A percentile compares a stretch with the other conserved stretches of the same genome.
These are phyloP conservation scores for Candida methanosorbosa DNA, from an alignment of 805 yeast genomes.

Conservation along the genomic window DNA sequence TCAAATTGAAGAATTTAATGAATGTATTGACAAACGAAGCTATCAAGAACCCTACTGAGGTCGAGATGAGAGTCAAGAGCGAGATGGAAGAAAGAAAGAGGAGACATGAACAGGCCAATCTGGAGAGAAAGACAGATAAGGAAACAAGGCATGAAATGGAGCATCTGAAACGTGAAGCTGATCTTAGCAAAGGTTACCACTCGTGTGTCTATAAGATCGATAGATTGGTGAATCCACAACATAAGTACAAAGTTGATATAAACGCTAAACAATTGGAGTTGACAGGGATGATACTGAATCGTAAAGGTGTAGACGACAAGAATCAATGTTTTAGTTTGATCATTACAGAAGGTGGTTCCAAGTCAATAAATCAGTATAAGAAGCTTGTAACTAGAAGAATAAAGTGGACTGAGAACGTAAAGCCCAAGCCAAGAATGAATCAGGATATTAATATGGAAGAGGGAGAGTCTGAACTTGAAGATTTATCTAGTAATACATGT, in stretches of 20 bases:
- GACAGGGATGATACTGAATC: slow-evolving; percentile 50
- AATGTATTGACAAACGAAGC: slow-evolving; percentile 79
- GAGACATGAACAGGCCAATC: slow-evolving; percentile 54
- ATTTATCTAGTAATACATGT: slow-evolving; percentile 37
- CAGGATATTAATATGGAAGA: slow-evolving; percentile 9
- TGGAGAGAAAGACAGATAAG: slow-evolving; percentile 48
- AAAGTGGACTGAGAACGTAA: slow-evolving; percentile 54
- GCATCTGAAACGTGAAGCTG: slow-evolving; percentile 34
- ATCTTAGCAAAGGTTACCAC: slow-evolving; percentile 39
- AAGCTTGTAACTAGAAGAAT: slow-evolving; percentile 54
- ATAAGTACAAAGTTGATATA: slow-evolving; percentile 64
- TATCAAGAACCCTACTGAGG: slow-evolving; percentile 79
- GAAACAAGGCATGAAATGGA: slow-evolving; percentile 50
- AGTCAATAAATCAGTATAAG: slow-evolving; percentile 52
- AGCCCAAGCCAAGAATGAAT: slow-evolving; percentile 17
- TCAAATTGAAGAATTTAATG: slow-evolving; percentile 78
- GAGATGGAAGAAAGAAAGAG: slow-evolving; percentile 58
- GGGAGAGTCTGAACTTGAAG: slow-evolving; percentile 17
- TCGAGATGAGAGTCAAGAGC: slow-evolving; percentile 60
- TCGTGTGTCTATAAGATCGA: slow-evolving; percentile 53
- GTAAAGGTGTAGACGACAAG: slow-evolving; percentile 26
- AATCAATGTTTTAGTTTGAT: slow-evolving; percentile 41
- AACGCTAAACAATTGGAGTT: slow-evolving; percentile 70
- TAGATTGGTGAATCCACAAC: slow-evolving; percentile 52
- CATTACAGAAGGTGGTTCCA: slow-evolving; percentile 67